phyloP scores from a whole-genome alignment of 495 filamentous ascomycete species.

The Aspergillus saccharolyticus region DNA sequence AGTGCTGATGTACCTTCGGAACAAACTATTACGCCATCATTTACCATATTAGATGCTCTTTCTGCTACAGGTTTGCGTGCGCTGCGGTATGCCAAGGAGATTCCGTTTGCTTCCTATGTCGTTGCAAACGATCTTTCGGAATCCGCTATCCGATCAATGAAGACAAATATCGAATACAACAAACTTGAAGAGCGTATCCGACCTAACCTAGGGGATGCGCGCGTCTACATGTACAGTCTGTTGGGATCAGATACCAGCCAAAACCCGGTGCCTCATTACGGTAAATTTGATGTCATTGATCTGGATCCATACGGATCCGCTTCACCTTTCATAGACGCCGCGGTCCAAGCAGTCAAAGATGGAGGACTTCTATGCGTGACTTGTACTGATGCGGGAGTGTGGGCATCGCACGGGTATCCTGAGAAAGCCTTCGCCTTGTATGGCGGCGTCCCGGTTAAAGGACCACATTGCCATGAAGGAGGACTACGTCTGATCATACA shows the following conservation, averaged over 20 bases:
- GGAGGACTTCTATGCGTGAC: conserved; percentile 92
- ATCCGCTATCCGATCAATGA: conserved; percentile 74
- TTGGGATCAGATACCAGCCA: conserved; percentile 23
- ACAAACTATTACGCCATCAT: conserved; percentile 27
- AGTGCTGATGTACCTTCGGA: conserved; percentile 9
- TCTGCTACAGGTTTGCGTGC: conserved; percentile 93
- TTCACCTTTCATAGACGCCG: conserved; percentile 83
- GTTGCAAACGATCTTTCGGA: conserved; percentile 85
- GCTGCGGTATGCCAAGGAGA: conserved; percentile 84
- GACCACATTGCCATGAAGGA: conserved; percentile 78
- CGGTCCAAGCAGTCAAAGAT: conserved; percentile 75
- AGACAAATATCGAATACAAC: conserved; percentile 80
- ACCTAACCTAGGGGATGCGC: conserved; percentile 71
- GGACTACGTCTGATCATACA: conserved; percentile 83
- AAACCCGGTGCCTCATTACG: conserved; percentile 5
- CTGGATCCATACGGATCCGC: conserved; percentile 95
- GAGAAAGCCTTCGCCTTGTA: conserved; percentile 93
- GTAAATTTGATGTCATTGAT: conserved; percentile 85
- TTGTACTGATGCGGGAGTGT: conserved; percentile 91
- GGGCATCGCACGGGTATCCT: conserved; percentile 84
- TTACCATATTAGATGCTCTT: conserved; percentile 88
- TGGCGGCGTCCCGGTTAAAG: conserved; percentile 81
- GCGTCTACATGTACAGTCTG: conserved; percentile 80
- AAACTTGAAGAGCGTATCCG: conserved; percentile 62
- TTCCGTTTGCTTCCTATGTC: conserved; percentile 73